A percentile compares a stretch with the other conserved stretches of the same genome.
phyloP scores from a whole-genome alignment of 352 stramenopile species.

The Phytophthora colocasiae region DNA sequence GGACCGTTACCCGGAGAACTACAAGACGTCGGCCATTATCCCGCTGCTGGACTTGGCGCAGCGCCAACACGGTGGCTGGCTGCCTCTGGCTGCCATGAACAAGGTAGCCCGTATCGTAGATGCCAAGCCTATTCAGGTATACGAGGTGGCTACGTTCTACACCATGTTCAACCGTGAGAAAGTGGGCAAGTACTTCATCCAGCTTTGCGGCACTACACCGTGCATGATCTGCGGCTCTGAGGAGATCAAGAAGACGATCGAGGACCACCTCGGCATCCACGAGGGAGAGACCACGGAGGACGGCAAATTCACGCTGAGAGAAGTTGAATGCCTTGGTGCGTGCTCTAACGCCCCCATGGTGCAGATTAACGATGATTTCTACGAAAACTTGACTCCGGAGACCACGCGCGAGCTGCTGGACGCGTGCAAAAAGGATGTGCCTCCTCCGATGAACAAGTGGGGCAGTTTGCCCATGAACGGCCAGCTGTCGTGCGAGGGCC shows the following conservation, averaged over 20 bases:
- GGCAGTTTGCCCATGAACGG: slow-evolving; percentile 99
- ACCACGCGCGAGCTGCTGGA: slow-evolving; percentile 98
- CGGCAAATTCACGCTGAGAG: slow-evolving; percentile 93
- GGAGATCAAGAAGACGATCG: slow-evolving; percentile 99
- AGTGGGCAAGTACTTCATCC: slow-evolving; percentile 95
- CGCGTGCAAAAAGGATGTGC: slow-evolving; percentile 94
- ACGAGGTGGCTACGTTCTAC: slow-evolving; percentile 99
- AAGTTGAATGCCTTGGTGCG: slow-evolving; percentile 99
- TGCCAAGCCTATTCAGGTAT: slow-evolving; percentile 96
- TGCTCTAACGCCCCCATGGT: slow-evolving; percentile 99
- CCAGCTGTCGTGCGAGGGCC: slow-evolving; percentile 98
- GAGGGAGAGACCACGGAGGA: slow-evolving; percentile 91
- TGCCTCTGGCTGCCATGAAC: slow-evolving; percentile 99
- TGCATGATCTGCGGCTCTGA: slow-evolving; percentile 99
- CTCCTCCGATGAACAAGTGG: slow-evolving; percentile 97
- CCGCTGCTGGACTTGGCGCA: slow-evolving; percentile 98
- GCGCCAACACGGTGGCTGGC: slow-evolving; percentile 97
- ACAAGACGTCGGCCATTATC: slow-evolving; percentile 99
- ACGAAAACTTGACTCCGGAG: slow-evolving; percentile 97
- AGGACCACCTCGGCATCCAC: slow-evolving; percentile 97
- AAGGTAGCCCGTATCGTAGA: slow-evolving; percentile 99
- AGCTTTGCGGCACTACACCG: slow-evolving; percentile 99
- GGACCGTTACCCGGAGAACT: slow-evolving; percentile 98
- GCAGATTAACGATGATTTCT: slow-evolving; percentile 99
- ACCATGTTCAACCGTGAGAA: slow-evolving; percentile 99